These are phyloP conservation scores for Beta vulgaris DNA, from an alignment of 148 eudicot species.

Conservation along the genomic window DNA sequence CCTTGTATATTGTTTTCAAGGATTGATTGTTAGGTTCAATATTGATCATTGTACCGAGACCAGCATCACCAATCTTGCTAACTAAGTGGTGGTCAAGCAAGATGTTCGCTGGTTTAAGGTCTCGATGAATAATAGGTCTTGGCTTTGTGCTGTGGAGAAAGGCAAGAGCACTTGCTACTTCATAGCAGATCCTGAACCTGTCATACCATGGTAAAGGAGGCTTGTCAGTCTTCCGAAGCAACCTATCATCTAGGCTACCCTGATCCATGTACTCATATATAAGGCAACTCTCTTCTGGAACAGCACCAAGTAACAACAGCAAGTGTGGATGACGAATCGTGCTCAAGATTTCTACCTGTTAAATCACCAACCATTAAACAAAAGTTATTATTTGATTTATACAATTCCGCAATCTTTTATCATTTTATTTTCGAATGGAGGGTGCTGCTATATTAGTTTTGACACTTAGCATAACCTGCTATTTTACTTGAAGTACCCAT, in stretches of 20 bases:
- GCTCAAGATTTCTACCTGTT: constrained; percentile 87
- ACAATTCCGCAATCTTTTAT: too few relatives aligned
- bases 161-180: constrained; percentile 81
- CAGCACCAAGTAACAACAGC: constrained; percentile 82
- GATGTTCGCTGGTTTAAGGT: constrained; percentile 87
- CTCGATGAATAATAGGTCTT: constrained; percentile 77
- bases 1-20: constrained; percentile 44
- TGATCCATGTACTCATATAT: constrained; percentile 97
- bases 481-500: too few relatives aligned
- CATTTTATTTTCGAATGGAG: background rate
- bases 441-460: background rate
- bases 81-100: constrained; percentile 79
- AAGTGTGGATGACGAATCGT: constrained; percentile 82
- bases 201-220: constrained; percentile 79
- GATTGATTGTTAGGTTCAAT: constrained; percentile 36
- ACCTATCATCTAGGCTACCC: constrained; percentile 76
- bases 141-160: constrained; percentile 92
- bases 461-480: too few relatives aligned
- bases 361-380: constrained; percentile 7
- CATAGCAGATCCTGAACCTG: constrained; percentile 81
- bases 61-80: constrained; percentile 97
- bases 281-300: constrained; percentile 68
- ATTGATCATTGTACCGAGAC: constrained; percentile 69
- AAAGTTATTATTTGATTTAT: background rate
- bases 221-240: constrained; percentile 46